These are phyloP conservation scores for Malassezia obtusa DNA, from an alignment of 1,284 basidiomycete species.

Conservation along the genomic window DNA sequence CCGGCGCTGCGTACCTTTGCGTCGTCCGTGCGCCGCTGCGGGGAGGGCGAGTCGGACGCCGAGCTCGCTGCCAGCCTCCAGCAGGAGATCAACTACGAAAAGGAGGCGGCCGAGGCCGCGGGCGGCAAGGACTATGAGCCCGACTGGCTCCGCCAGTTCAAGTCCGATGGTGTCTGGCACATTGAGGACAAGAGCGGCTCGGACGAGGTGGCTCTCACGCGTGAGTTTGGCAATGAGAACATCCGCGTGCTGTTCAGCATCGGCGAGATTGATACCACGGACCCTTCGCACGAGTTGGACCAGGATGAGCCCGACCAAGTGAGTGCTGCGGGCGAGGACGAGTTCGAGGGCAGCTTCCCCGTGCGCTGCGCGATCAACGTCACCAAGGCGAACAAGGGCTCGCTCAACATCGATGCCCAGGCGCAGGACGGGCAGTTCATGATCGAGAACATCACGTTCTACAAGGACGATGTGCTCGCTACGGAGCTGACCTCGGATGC, in stretches of 20 bases:
- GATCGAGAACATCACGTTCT: conserved; percentile 81
- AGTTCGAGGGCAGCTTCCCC: conserved; percentile 52
- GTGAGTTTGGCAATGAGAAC: conserved; percentile 81
- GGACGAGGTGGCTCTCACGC: conserved; percentile 71
- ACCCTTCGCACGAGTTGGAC: conserved; percentile 21
- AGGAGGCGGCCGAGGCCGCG: conserved; percentile 51
- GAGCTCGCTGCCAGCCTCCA: conserved; percentile 64
- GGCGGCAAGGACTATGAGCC: conserved; percentile 51
- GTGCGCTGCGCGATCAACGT: conserved; percentile 70
- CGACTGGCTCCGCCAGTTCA: conserved; percentile 69
- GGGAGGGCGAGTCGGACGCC: conserved; percentile 57
- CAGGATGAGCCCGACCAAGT: conserved; percentile 51
- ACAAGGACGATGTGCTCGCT: conserved; percentile 63
- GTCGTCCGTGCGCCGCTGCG: conserved; percentile 10
- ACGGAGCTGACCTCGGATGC: conserved; percentile 73
- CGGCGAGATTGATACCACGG: conserved; percentile 38
- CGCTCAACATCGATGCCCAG: conserved; percentile 41
- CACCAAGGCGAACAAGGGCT: conserved; percentile 59
- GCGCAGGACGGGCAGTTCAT: conserved; percentile 64
- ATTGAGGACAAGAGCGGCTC: conserved; percentile 64
- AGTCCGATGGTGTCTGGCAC: conserved; percentile 65
- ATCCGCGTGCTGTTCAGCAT: conserved; percentile 40
- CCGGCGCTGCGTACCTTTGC: conserved; percentile 9
- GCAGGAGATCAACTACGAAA: conserved; percentile 78
- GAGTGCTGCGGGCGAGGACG: conserved; percentile 45